Evolutionary conservation across 331 rosid species (phyloP), one percentile per base, ranked within the genome.

Genomic region (Malus hybrid): DNA sequence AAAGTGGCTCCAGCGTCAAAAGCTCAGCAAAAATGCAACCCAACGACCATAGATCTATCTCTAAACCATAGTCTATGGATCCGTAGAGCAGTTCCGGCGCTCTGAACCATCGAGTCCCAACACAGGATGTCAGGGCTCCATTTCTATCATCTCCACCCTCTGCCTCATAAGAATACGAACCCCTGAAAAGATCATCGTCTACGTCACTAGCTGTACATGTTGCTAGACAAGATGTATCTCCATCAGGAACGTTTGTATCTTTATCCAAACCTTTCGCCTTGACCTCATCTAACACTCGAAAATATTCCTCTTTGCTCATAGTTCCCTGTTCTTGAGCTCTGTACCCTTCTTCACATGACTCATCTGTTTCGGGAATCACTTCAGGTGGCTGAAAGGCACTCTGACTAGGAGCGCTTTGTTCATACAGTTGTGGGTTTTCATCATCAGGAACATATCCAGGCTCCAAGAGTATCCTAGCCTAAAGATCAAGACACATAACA

Each of bases 41-140:
- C 78, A 93, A 77, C 15, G 98, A 91, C 98, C 98, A 93, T 6
- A 93, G 82, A 82, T 93, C 98, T 52, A 91, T 72, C 86, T 89
- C 97, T 55, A 87, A 73, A 73, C 98, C 90, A 34, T 93, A 93
- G 77, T 80, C 66, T 5, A 81, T 84, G 64, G 93, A 89, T 62
- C 98, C 97, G 6, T 86, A 93, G 73, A 93, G 97, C 67, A 93
- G 78, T 83, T 93, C 98, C 2, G 98, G 98, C 22, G 97, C 92
- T 80, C 97, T 84, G 69, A 88, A 93, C 98, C 98, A 93, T 19
- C 98, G 92, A 78, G 97, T 93, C 61, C 98, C 98, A 2, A 93
- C 93, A 31, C 97, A 93, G 3, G 98, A 93, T 4, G 97, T 93
- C 65, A 93, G 80, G 73, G 83, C 73, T 46, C 89, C 93, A 10